Conservation (phyloP, 345 rosid genomes). For the Brassica nigra region DNA sequence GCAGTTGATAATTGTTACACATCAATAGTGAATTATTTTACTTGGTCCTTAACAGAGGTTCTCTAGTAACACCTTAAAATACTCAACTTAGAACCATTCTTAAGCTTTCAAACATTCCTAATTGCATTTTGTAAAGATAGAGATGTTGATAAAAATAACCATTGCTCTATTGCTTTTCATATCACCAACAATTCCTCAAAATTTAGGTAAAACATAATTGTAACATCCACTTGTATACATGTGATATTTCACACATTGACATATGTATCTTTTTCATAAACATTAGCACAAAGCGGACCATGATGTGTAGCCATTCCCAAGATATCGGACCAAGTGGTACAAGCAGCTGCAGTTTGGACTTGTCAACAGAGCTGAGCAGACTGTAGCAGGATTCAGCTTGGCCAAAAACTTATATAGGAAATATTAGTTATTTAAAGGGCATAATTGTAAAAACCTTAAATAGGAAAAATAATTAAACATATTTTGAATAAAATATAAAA, state of each 20-base stretch:
- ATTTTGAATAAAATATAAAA: too few relatives aligned
- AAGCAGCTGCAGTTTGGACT: constrained; percentile 65
- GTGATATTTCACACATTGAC: not conserved
- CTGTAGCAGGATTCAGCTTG: constrained; percentile 55
- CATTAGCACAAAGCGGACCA: constrained; percentile 42
- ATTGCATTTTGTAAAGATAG: constrained; percentile 32
- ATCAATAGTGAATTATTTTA: not conserved
- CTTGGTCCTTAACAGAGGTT: not conserved
- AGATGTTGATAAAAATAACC: constrained; percentile 39
- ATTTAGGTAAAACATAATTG: constrained; percentile 37
- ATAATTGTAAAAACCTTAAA: too few relatives aligned
- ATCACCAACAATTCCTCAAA: constrained; percentile 18
- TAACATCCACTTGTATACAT: not conserved
- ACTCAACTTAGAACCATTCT: not conserved
- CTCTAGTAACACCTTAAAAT: not conserved
- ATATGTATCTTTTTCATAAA: not conserved
- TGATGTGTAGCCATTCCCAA: constrained; percentile 73
- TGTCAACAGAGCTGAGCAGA: constrained; percentile 56
- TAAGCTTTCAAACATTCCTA: constrained; percentile 1
- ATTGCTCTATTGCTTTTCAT: constrained; percentile 41
- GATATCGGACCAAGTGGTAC: constrained; percentile 57
- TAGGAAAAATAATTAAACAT: too few relatives aligned
- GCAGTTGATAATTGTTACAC: not conserved
- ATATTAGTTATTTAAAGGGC: too few relatives aligned
- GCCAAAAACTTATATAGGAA: constrained; percentile 30